These are phyloP conservation scores for Ceratocystis albifundus DNA, from an alignment of 2,329 filamentous ascomycete genomes.

Conservation along the genomic window DNA sequence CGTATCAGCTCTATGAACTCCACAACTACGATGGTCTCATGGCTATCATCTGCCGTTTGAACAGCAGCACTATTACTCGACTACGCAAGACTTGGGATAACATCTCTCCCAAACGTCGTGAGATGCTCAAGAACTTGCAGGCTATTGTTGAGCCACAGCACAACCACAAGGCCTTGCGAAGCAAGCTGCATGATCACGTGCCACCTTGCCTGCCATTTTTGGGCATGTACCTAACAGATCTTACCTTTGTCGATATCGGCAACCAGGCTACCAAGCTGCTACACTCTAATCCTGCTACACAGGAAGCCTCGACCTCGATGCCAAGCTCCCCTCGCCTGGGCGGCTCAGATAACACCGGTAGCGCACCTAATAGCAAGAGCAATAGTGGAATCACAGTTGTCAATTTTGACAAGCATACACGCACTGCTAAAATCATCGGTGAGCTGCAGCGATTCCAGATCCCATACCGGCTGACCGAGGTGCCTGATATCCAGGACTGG, in stretches of 20 bases:
- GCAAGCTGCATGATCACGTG: conserved; percentile 71
- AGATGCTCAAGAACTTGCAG: conserved; percentile 65
- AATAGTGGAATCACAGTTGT: conserved; percentile 64
- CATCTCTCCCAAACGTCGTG: conserved; percentile 72
- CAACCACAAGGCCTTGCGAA: conserved; percentile 80
- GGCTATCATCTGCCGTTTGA: conserved; percentile 91
- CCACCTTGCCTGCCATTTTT: conserved; percentile 91
- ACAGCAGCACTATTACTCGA: conserved; percentile 80
- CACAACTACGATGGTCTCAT: conserved; percentile 95
- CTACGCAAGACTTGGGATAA: conserved; percentile 86
- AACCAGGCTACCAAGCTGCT: conserved; percentile 78
- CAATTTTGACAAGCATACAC: conserved; percentile 95
- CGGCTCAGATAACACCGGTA: conserved; percentile 30
- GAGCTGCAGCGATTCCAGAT: conserved; percentile 95
- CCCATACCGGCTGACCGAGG: conserved; percentile 69
- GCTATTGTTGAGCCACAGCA: conserved; percentile 78
- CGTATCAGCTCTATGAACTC: conserved; percentile 70
- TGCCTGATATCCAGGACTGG: conserved; percentile 89
- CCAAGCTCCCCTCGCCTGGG: conserved; percentile 36
- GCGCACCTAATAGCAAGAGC: conserved; percentile 29
- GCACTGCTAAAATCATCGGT: conserved; percentile 88
- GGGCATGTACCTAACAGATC: conserved; percentile 88
- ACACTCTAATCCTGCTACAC: conserved; percentile 31
- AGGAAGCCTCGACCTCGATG: conserved; percentile 43
- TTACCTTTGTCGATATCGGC: conserved; percentile 91